Evolutionary conservation across 2,329 filamentous ascomycete species (phyloP).

Genomic region (Decorospora gaudefroyi): DNA sequence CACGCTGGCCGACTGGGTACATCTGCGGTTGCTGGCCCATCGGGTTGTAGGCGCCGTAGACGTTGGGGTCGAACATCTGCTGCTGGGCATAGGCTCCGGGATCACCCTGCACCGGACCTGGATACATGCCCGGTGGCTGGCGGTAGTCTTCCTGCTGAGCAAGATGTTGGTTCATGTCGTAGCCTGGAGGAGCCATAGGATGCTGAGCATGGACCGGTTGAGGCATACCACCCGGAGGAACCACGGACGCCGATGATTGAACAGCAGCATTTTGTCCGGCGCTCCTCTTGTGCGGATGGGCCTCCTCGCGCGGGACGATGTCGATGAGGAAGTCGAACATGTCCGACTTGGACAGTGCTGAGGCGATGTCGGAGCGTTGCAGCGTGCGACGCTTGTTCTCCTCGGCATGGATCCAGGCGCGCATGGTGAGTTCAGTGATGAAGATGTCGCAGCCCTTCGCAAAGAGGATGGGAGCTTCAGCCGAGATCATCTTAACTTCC

Average conservation of each 20-base stretch:
- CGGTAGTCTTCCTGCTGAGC: slow-evolving; percentile 70
- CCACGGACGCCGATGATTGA: slow-evolving; percentile 49
- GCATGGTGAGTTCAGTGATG: slow-evolving; percentile 98
- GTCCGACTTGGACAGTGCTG: slow-evolving; percentile 92
- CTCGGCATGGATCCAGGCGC: slow-evolving; percentile 98
- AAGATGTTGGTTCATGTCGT: slow-evolving; percentile 64
- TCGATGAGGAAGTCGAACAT: slow-evolving; percentile 99
- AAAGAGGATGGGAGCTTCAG: slow-evolving; percentile 95
- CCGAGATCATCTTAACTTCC: slow-evolving; percentile 99
- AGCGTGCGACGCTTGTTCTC: slow-evolving; percentile 97
- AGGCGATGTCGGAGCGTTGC: slow-evolving; percentile 94
- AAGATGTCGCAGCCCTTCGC: slow-evolving; percentile 99
- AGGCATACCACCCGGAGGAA: slow-evolving; percentile 41
- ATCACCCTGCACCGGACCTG: slow-evolving; percentile 74
- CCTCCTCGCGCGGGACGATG: slow-evolving; percentile 95
- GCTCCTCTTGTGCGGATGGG: slow-evolving; percentile 76
- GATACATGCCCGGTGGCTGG: slow-evolving; percentile 79
- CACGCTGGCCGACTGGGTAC: slow-evolving; percentile 48
- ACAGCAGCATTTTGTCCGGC: slow-evolving; percentile 47
- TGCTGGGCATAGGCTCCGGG: slow-evolving; percentile 76
- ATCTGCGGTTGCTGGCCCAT: slow-evolving; percentile 75
- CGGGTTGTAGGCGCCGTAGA: slow-evolving; percentile 74
- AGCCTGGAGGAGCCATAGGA: slow-evolving; percentile 61
- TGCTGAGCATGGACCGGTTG: slow-evolving; percentile 55
- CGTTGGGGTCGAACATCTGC: slow-evolving; percentile 80